Percentiles rank a stretch among this genome's conserved stretches.
These are phyloP conservation scores for Carex arenaria DNA, from an alignment of 202 grass and related monocot species.

Conservation along the genomic window DNA sequence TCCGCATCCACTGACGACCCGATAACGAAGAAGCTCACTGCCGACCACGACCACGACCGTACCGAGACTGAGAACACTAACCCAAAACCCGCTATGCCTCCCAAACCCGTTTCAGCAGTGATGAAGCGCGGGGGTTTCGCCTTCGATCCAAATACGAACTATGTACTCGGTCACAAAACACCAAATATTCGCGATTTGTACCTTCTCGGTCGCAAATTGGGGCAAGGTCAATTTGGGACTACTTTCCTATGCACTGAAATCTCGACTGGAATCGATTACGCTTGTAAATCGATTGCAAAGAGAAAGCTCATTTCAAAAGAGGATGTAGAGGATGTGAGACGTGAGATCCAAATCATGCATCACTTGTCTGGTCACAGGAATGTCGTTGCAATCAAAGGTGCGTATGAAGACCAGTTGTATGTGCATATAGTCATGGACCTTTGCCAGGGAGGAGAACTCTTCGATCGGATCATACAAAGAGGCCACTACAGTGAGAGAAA, in stretches of 20 bases:
- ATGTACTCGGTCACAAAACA: conserved; percentile 73
- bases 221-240: conserved; percentile 88
- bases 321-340: conserved; percentile 83
- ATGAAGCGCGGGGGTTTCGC: conserved; percentile 53
- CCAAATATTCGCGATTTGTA: conserved; percentile 75
- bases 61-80: conserved; percentile 23
- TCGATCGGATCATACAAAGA: conserved; percentile 80
- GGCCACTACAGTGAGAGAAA: conserved; percentile 87
- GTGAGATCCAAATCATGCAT: conserved; percentile 99
- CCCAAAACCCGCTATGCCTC: conserved; percentile 23
- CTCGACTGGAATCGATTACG: conserved; percentile 54
- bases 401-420: conserved; percentile 72
- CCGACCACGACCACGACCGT: conserved; percentile 26
- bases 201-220: conserved; percentile 62
- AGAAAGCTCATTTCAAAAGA: conserved; percentile 85
- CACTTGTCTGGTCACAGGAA: conserved; percentile 75
- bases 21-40: conserved; percentile 28
- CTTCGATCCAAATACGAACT: conserved; percentile 47
- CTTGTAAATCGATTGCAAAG: conserved; percentile 90
- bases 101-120: conserved; percentile 38
- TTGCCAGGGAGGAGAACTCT: conserved; percentile 82
- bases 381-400: conserved; percentile 88
- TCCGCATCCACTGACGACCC: conserved; percentile 38
- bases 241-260: conserved; percentile 83
- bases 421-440: conserved; percentile 99